phyloP scores from a whole-genome alignment of 139 green algal species.

The Chlorella sp. region DNA sequence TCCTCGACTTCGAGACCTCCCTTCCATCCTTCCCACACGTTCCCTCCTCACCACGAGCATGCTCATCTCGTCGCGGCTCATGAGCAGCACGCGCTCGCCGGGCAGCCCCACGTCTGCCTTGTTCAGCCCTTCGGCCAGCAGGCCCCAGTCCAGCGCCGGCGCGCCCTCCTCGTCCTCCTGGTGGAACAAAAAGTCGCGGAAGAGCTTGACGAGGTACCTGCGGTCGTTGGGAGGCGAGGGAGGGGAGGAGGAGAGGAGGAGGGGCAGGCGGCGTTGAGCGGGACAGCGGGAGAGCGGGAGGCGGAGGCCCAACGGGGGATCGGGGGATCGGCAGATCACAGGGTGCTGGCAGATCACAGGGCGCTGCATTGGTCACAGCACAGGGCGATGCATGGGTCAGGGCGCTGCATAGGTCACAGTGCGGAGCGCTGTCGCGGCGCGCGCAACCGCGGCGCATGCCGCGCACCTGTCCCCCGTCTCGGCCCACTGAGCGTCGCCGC shows the following conservation, averaged over 20 bases:
- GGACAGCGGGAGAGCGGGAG: no score
- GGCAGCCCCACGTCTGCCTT: conserved; percentile 84
- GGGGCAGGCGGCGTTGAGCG: background rate
- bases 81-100: conserved; percentile 80
- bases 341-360: no score
- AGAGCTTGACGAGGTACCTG: conserved; percentile 89
- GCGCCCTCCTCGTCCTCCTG: conserved; percentile 68
- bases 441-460: no score
- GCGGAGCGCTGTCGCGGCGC: no score
- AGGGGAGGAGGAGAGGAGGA: background rate
- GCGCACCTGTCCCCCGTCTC: conserved; percentile 52
- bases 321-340: no score
- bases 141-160: conserved; percentile 87
- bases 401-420: no score
- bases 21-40: no score
- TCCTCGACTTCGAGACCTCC: no score
- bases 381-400: no score
- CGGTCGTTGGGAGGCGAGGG: background rate
- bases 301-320: no score
- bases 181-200: conserved; percentile 93
- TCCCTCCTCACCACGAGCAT: conserved; percentile 93
- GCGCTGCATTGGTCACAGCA: no score
- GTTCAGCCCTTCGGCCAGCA: conserved; percentile 86
- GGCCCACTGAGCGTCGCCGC: conserved; percentile 61
- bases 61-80: conserved; percentile 82